These are phyloP conservation scores for Aureobasidium sp. DNA, from an alignment of 2,329 filamentous ascomycete genomes.

Conservation along the genomic window DNA sequence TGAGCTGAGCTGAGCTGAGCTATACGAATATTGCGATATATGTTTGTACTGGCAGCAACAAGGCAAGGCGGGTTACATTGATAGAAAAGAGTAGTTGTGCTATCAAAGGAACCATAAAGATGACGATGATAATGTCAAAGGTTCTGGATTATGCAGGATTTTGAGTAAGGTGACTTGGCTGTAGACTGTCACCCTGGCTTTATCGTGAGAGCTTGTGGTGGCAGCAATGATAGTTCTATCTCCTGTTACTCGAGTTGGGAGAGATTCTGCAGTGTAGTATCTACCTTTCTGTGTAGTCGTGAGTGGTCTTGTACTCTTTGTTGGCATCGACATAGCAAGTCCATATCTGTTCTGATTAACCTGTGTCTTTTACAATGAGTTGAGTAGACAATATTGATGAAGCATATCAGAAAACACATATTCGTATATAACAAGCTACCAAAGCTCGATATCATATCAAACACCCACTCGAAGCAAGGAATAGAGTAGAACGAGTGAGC, in stretches of 20 bases:
- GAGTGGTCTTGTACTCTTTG: too few species aligned
- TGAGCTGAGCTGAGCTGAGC: too few species aligned
- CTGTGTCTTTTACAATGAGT: not conserved
- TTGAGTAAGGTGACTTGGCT: not conserved
- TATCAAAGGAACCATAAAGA: too few species aligned
- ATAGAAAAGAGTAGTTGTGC: too few species aligned
- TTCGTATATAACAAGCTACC: not conserved
- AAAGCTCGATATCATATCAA: not conserved
- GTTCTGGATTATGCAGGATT: not conserved
- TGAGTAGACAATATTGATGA: not conserved
- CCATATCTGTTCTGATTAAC: too few species aligned
- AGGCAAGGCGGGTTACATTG: too few species aligned
- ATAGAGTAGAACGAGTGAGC: not conserved
- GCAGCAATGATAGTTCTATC: not conserved
- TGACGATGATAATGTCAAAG: not conserved
- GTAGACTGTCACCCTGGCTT: not conserved
- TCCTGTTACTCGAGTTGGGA: not conserved
- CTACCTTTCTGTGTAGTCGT: not conserved
- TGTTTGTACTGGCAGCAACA: too few species aligned
- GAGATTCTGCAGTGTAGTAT: too few species aligned
- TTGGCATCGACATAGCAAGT: too few species aligned
- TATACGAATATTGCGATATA: not conserved
- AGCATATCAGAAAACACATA: not conserved
- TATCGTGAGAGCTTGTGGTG: not conserved
- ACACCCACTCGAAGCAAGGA: fast-evolving